Conservation (phyloP, 768 basidiomycete species). For the Lepiota brunneoincarnata region DNA sequence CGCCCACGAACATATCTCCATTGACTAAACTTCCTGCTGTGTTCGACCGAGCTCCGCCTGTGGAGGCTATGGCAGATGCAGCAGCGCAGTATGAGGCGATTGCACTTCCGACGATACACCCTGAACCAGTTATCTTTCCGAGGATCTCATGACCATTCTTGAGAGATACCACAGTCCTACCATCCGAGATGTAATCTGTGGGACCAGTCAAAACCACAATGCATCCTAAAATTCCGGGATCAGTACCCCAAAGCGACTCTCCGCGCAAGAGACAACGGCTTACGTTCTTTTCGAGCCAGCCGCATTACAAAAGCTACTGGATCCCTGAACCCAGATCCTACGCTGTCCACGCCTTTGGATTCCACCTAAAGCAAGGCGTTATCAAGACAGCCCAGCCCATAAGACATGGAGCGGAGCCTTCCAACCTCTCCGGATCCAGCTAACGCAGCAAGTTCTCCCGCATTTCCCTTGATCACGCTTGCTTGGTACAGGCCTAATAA, state of each 20-base stretch:
- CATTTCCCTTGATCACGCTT: constrained; percentile 93
- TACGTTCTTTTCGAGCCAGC: constrained; percentile 75
- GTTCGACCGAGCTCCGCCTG: constrained; percentile 26
- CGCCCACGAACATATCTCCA: constrained; percentile 75
- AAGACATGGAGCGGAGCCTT: background rate
- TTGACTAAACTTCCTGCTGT: constrained; percentile 49
- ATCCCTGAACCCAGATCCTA: constrained; percentile 74
- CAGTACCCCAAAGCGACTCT: background rate
- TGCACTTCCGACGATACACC: constrained; percentile 78
- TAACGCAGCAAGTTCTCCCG: constrained; percentile 81
- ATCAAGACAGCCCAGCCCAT: background rate
- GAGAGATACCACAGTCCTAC: constrained; percentile 60
- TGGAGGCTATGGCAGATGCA: constrained; percentile 29
- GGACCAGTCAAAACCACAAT: constrained; percentile 80
- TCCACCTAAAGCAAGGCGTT: constrained; percentile 43
- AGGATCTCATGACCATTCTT: constrained; percentile 75
- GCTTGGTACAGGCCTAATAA: constrained; percentile 79
- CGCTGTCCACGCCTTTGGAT: constrained; percentile 83
- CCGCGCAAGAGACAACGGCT: constrained; percentile 25
- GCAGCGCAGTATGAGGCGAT: constrained; percentile 82
- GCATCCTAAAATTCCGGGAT: constrained; percentile 49
- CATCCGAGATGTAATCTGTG: constrained; percentile 84
- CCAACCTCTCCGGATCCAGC: constrained; percentile 73
- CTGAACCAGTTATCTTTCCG: constrained; percentile 84
- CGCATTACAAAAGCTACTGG: constrained; percentile 66